phyloP scores from a whole-genome alignment of 2,329 filamentous ascomycete species.

The Colletotrichum navitas region DNA sequence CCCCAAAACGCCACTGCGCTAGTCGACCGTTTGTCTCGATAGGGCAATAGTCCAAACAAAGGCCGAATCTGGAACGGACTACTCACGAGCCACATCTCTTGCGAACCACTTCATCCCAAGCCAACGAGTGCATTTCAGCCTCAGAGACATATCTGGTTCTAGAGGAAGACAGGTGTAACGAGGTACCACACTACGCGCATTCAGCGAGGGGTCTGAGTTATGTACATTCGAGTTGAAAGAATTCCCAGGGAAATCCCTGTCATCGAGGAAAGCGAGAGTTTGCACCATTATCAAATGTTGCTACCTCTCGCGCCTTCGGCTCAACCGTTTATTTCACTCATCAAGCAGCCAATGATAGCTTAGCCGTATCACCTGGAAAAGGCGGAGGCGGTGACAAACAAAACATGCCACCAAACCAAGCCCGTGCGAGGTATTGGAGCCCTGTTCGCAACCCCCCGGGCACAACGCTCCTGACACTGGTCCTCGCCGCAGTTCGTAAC shows the following conservation, averaged over 20 bases:
- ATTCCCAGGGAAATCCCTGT: background rate
- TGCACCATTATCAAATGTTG: background rate
- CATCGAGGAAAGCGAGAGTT: constrained; percentile 8
- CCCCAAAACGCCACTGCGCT: constrained; percentile 25
- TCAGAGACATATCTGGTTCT: constrained; percentile 9
- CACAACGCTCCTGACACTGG: constrained; percentile 3
- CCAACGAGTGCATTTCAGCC: constrained; percentile 20
- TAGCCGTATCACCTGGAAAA: constrained; percentile 5
- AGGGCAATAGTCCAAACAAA: background rate
- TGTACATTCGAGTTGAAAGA: background rate
- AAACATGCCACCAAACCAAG: constrained; percentile 7
- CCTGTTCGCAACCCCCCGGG: constrained; percentile 7
- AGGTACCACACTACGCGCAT: background rate
- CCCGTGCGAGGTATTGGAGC: constrained; percentile 24
- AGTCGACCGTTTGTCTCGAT: constrained; percentile 10
- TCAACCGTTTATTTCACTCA: constrained; percentile 11
- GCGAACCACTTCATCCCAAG: constrained; percentile 26
- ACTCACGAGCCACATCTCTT: constrained; percentile 33
- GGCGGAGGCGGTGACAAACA: constrained; percentile 30
- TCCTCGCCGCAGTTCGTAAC: constrained; percentile 19
- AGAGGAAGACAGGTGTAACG: background rate
- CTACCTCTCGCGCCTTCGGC: constrained; percentile 5
- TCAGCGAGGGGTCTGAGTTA: background rate
- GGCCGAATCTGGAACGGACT: constrained; percentile 26
- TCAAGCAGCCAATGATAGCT: constrained; percentile 25